Conservation (phyloP, 2,329 filamentous ascomycete species). For the Fusarium papillatum region DNA sequence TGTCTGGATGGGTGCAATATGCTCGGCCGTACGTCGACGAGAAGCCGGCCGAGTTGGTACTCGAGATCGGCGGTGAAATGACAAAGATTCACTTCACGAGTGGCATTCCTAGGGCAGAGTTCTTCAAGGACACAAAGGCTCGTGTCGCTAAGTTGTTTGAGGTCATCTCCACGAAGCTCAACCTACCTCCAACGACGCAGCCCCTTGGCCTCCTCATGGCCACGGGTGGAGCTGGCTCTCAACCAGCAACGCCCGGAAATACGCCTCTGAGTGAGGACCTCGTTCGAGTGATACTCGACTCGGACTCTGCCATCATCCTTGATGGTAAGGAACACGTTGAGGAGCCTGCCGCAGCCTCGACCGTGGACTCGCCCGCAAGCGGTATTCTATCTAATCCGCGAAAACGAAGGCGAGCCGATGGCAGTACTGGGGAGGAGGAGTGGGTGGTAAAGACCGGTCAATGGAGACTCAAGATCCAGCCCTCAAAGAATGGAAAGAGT, state of each 20-base stretch:
- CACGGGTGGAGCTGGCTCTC: slow-evolving; percentile 71
- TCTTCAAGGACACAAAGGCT: slow-evolving; percentile 78
- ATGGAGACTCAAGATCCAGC: slow-evolving; percentile 79
- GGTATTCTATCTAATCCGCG: slow-evolving; percentile 53
- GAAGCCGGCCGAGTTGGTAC: slow-evolving; percentile 77
- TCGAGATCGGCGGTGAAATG: slow-evolving; percentile 82
- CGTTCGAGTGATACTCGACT: slow-evolving; percentile 74
- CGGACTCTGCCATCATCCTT: slow-evolving; percentile 69
- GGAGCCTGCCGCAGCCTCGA: slow-evolving; percentile 43
- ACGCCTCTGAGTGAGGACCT: slow-evolving; percentile 78
- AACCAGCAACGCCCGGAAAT: slow-evolving; percentile 76
- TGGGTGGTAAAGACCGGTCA: slow-evolving; percentile 79
- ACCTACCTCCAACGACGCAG: slow-evolving; percentile 70
- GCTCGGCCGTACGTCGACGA: slow-evolving; percentile 90
- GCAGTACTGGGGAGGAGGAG: slow-evolving; percentile 51
- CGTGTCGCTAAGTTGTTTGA: slow-evolving; percentile 82
- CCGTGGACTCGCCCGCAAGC: slow-evolving; percentile 44
- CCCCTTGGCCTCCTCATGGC: slow-evolving; percentile 78
- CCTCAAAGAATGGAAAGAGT: slow-evolving; percentile 60
- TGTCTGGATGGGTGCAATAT: slow-evolving; percentile 77
- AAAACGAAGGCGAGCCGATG: slow-evolving; percentile 60
- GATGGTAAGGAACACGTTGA: slow-evolving; percentile 65
- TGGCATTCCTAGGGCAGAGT: slow-evolving; percentile 70
- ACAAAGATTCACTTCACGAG: slow-evolving; percentile 67
- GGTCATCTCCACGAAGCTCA: slow-evolving; percentile 86